Base-by-base conservation (phyloP, 805 yeast genomes). In the Tetrapisispora namnaoensis region DNA sequence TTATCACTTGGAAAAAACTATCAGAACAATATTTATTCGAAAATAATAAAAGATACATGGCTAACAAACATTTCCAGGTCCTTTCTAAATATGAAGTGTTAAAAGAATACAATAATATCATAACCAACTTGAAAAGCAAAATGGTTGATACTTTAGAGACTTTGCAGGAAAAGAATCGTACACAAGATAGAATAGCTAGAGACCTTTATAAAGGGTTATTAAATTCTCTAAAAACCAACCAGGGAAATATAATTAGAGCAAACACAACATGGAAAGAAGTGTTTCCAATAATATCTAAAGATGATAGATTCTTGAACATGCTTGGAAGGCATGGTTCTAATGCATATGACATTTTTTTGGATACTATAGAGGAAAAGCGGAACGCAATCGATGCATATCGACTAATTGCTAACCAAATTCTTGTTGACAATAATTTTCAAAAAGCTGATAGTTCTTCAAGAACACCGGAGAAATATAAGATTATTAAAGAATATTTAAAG, bases 291-390 rank as follows among this genome's bases (percentile, higher is more conserved):
- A 56, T 87, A 1, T 77, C 77, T 50, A 74, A 76, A 32, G 83
- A 82, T 51, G 70, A 70, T 42, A 67, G 78, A 16, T 88, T 83
- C 58, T 57, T 76, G 16, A 78, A 74, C 21, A 53, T 88, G 36
- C 72, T 88, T 49, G 95, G 95, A 0, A 73, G 89, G 47, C 71
- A 76, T 42, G 95, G 96, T 0, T 87, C 96, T 0, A 74, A 80
- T 1, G 83, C 95, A 0, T 59, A 82, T 39, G 95, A 88, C 53
- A 65, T 86, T 38, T 88, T 83, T 61, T 76, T 86, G 77, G 95
- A 89, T 61, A 57, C 76, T 0, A 73, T 83, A 3, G 89, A 83
- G 55, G 82, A 78, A 49, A 80, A 78, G 55, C 72, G 75, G 34
- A 76, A 80, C 47, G 58, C 71, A 1, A 60, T 85, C 42, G 75